Percentiles rank a stretch among this genome's conserved stretches.
Evolutionary conservation across 1,139 yeast species (phyloP).

Genomic region (Saccharomyces hybrid): DNA sequence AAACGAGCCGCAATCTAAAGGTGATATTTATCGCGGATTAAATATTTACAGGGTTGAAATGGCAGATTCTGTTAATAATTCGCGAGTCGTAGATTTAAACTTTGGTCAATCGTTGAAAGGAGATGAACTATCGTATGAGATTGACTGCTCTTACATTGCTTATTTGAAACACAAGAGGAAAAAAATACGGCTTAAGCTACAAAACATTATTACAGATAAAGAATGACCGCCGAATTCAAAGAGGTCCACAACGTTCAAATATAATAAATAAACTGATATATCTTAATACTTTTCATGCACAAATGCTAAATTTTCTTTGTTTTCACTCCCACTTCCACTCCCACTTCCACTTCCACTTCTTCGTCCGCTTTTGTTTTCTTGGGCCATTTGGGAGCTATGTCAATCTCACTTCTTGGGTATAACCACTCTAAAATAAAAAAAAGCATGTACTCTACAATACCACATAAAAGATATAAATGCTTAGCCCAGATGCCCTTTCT

Average conservation of each 20-base stretch:
- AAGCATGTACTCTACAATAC: slow-evolving; percentile 69
- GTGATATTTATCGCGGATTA: neutral
- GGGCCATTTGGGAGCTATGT: slow-evolving; percentile 76
- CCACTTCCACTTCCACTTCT: neutral
- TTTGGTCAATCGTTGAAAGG: neutral
- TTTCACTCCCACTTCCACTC: neutral
- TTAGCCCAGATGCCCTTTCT: slow-evolving; percentile 80
- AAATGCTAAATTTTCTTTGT: neutral
- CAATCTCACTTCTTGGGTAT: slow-evolving; percentile 66
- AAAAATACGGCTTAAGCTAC: neutral
- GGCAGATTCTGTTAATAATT: neutral
- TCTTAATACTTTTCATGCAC: too few species aligned
- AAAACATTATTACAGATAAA: neutral
- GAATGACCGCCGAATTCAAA: neutral
- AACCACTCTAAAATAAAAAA: slow-evolving; percentile 57
- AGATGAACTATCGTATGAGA: neutral
- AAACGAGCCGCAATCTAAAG: neutral
- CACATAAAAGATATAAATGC: slow-evolving; percentile 65
- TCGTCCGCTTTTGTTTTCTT: neutral
- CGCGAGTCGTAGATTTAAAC: neutral
- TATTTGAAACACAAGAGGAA: neutral
- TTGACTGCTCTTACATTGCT: neutral
- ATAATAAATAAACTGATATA: neutral
- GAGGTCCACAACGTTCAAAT: neutral
- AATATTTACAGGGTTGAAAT: neutral